Evolutionary conservation across 1,284 basidiomycete species (phyloP).

Genomic region (Irpex sp.): DNA sequence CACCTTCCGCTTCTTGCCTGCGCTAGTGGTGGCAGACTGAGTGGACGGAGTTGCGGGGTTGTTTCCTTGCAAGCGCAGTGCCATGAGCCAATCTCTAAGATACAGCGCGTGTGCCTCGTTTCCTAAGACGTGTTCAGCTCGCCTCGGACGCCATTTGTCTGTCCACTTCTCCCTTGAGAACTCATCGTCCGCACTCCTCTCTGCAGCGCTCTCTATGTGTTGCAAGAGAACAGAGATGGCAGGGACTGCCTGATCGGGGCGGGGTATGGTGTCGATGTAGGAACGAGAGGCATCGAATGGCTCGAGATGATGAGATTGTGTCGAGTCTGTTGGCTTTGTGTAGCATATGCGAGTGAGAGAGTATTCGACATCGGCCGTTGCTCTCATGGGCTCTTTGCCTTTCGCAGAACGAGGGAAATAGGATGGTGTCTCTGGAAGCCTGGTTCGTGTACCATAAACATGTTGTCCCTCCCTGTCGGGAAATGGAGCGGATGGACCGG

Average conservation of each 20-base stretch:
- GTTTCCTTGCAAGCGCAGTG: conserved; percentile 60
- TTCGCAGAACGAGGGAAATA: conserved; percentile 17
- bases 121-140: conserved; percentile 76
- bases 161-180: conserved; percentile 57
- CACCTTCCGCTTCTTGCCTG: conserved; percentile 15
- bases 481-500: conserved; percentile 32
- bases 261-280: conserved; percentile 20
- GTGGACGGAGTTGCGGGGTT: not conserved
- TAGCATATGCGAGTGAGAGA: not conserved
- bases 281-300: not conserved
- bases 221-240: conserved; percentile 47
- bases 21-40: conserved; percentile 5
- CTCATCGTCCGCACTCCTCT: not conserved
- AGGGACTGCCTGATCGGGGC: conserved; percentile 34
- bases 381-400: conserved; percentile 1
- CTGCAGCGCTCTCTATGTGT: conserved; percentile 7
- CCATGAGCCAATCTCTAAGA: conserved; percentile 79
- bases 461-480: conserved; percentile 58
- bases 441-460: conserved; percentile 51
- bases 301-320: not conserved
- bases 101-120: conserved; percentile 75
- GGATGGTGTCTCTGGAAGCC: conserved; percentile 17
- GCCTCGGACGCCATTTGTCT: conserved; percentile 74
- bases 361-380: not conserved
- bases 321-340: not conserved